Conservation (phyloP, 176 grass and related monocot species). For the Aegilops sharonensis region DNA sequence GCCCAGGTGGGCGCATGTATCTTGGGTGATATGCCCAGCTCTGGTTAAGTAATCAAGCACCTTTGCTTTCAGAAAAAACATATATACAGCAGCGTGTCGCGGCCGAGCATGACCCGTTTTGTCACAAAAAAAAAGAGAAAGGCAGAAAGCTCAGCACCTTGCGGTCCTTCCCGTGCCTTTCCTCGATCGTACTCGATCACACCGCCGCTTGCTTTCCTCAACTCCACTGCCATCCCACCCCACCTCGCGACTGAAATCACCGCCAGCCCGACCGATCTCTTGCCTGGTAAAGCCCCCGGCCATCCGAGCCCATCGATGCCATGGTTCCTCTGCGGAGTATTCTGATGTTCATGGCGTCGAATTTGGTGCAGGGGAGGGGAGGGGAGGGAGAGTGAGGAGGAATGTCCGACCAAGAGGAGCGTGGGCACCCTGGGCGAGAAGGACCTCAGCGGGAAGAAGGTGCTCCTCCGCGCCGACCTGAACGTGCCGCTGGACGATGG, state of each 20-base stretch:
- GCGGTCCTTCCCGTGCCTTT: neutral
- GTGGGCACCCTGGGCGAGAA: slow-evolving; percentile 52
- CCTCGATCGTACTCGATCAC: neutral
- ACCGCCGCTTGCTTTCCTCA: neutral
- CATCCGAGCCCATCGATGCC: neutral
- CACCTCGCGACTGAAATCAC: neutral
- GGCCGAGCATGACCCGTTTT: too few relatives aligned
- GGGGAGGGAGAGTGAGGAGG: neutral
- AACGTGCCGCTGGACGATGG: slow-evolving; percentile 78
- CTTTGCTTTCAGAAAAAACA: too few relatives aligned
- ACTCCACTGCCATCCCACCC: neutral
- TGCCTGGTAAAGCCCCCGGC: neutral
- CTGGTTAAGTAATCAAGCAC: too few relatives aligned
- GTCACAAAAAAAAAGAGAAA: neutral
- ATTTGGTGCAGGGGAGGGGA: slow-evolving; percentile 30
- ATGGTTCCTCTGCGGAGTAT: neutral
- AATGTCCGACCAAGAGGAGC: slow-evolving; percentile 75
- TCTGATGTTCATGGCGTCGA: neutral
- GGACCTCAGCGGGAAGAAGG: slow-evolving; percentile 80
- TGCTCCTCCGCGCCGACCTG: slow-evolving; percentile 74
- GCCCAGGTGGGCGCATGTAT: too few relatives aligned
- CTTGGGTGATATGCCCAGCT: too few relatives aligned
- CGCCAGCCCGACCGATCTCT: neutral
- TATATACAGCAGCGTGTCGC: too few relatives aligned
- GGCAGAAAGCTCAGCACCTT: slow-evolving; percentile 14